A percentile compares a stretch with the other conserved stretches of the same genome.
Conservation (phyloP, 2,329 filamentous ascomycete genomes). For the Didymella arachidicola region DNA sequence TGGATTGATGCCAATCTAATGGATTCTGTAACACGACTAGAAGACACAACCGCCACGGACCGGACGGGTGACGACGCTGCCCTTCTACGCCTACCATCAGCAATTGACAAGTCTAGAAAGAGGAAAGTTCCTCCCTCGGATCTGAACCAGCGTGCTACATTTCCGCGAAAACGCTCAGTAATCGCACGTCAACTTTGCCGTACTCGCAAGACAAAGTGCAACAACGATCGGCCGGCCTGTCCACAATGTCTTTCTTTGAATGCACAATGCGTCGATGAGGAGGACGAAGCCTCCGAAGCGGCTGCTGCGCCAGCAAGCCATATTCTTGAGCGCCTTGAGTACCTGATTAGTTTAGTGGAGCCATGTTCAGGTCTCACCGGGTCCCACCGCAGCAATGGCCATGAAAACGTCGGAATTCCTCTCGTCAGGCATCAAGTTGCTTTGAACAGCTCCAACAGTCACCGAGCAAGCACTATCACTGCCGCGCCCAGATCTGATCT, state of each 20-base stretch:
- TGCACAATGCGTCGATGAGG: slow-evolving; percentile 21
- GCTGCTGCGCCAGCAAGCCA: slow-evolving; percentile 4
- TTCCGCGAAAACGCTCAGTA: slow-evolving; percentile 15
- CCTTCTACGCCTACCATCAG: not conserved
- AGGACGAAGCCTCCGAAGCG: slow-evolving; percentile 7
- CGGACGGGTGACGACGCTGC: not conserved
- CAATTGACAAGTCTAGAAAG: slow-evolving; percentile 1
- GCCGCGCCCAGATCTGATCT: not conserved
- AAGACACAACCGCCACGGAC: not conserved
- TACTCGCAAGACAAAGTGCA: slow-evolving; percentile 24
- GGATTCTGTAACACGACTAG: not conserved
- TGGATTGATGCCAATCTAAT: not conserved
- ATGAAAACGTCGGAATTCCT: not conserved
- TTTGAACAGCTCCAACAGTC: not conserved
- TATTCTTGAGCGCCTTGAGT: slow-evolving; percentile 18
- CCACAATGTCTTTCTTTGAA: slow-evolving; percentile 4
- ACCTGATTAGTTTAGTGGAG: slow-evolving; percentile 18
- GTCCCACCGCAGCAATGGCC: no score
- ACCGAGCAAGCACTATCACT: not conserved
- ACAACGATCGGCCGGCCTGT: slow-evolving; percentile 21
- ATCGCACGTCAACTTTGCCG: slow-evolving; percentile 22
- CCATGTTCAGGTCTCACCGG: not conserved
- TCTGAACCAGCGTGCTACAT: not conserved
- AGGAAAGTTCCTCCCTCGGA: not conserved
- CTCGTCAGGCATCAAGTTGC: not conserved